Evolutionary conservation across 31 red algal species (phyloP), one percentile per base, ranked within the genome.

Genomic region (Asparagopsis taxiformis): DNA sequence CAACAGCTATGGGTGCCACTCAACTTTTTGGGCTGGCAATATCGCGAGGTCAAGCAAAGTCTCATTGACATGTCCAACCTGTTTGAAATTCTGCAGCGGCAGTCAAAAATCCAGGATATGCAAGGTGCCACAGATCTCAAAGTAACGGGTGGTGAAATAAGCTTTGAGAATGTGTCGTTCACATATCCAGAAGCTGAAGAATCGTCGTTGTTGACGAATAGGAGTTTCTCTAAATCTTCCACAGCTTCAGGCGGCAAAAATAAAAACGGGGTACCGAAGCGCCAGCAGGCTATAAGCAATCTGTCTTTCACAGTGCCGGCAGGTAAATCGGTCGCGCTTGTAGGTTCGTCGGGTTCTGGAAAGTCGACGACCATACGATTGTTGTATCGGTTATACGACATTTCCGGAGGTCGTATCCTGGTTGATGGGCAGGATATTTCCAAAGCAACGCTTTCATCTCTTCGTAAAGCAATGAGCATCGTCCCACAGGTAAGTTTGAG

Each of bases 11-110:
- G 94, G 82, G 57, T 93, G 23, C 94, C 94, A 25, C 59, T 97
- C 46, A 73, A 93, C 31, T 97, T 97, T 61, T 67, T 97, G 19
- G 94, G 94, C 1, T 97, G 94, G 94, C 94, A 97, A 52, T 89
- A 92, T 65, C 94, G 94, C 30, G 94, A 97, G 62, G 72, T 92
- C 19, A 92, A 92, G 66, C 82, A 88, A 59, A 71, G 68, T 35
- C 35, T 97, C 15, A 84, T 91, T 55, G 94, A 97, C 56, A 62
- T 97, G 79, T 75, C 88, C 44, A 97, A 97, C 57, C 56, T 97
- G 50, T 86, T 97, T 67, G 74, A 89, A 19, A 17, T 97, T 1
- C 58, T 92, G 16, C 26, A 62, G 31, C 34, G 55, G 28, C 39
- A 24, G 34, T 35, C 85, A 20, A 31, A 48, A 11, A 78, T 97